These are phyloP conservation scores for Platanus orientalis DNA, from an alignment of 164 flowering plant genomes.

Conservation along the genomic window DNA sequence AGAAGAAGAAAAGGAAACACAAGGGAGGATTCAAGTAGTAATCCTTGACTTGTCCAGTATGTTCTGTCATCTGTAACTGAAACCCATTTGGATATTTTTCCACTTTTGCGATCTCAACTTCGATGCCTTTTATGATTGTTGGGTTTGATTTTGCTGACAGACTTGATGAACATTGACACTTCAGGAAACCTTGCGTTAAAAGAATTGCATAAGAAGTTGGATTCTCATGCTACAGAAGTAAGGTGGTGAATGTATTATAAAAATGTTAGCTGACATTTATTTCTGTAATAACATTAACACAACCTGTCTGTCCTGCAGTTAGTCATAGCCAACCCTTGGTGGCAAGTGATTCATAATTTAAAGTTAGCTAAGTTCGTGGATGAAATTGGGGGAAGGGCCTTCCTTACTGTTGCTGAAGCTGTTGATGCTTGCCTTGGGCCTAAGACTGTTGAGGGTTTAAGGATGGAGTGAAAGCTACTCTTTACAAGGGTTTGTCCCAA, in stretches of 20 bases:
- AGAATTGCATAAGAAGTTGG: conserved; percentile 50
- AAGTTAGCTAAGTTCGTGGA: conserved; percentile 55
- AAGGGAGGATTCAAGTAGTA: conserved; percentile 27
- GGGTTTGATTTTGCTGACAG: conserved; percentile 26
- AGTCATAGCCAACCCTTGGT: conserved; percentile 59
- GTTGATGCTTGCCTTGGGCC: conserved; percentile 42
- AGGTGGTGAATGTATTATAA: background rate
- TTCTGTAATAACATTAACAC: background rate
- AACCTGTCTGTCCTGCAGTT: conserved; percentile 42
- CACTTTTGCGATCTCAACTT: too few relatives aligned
- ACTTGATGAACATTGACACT: conserved; percentile 59
- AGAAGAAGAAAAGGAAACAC: conserved; percentile 24
- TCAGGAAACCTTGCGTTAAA: conserved; percentile 58
- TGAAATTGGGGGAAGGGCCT: conserved; percentile 48
- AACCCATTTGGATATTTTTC: too few relatives aligned
- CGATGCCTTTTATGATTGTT: background rate
- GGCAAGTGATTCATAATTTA: conserved; percentile 73
- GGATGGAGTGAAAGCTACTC: too few relatives aligned
- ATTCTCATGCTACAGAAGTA: conserved; percentile 44
- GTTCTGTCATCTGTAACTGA: conserved; percentile 12
- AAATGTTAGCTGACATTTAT: too few relatives aligned
- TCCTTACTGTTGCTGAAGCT: conserved; percentile 59
- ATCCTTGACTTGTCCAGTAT: conserved; percentile 70
- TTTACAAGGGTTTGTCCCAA: too few relatives aligned
- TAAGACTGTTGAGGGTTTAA: conserved; percentile 9